Evolutionary conservation across 2,329 filamentous ascomycete genomes (phyloP).

Genomic region (Aspergillus caelatus): DNA sequence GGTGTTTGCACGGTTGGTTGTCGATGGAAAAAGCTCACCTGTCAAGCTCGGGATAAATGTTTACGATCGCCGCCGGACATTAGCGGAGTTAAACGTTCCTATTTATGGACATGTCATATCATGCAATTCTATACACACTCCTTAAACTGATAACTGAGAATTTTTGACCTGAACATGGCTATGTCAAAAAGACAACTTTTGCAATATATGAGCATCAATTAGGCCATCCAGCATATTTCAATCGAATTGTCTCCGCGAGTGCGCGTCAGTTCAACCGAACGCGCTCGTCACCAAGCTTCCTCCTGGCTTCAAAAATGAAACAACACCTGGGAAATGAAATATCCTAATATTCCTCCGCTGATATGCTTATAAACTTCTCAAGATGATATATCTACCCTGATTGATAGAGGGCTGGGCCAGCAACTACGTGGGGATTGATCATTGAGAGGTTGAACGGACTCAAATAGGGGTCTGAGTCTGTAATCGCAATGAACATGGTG

Average conservation of each 20-base stretch:
- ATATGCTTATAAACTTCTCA: neutral
- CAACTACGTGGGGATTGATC: slow-evolving; percentile 76
- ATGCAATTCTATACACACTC: neutral
- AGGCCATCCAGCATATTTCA: too few relatives aligned
- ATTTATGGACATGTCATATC: slow-evolving; percentile 5
- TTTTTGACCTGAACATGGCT: neutral
- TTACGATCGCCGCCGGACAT: slow-evolving; percentile 18
- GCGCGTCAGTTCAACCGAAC: too few relatives aligned
- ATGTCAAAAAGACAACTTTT: too few relatives aligned
- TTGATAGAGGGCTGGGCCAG: slow-evolving; percentile 72
- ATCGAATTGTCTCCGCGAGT: too few relatives aligned
- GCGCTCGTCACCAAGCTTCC: too few relatives aligned
- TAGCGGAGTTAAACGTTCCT: slow-evolving; percentile 21
- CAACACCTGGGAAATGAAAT: neutral
- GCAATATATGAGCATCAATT: too few relatives aligned
- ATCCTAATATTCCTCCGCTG: neutral
- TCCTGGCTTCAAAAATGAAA: neutral
- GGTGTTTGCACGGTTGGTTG: slow-evolving; percentile 3
- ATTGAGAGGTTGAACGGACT: slow-evolving; percentile 76
- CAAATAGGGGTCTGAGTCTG: slow-evolving; percentile 64
- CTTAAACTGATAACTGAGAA: neutral
- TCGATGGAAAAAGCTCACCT: slow-evolving; percentile 8
- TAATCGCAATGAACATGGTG: slow-evolving; percentile 78
- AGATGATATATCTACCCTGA: slow-evolving; percentile 60
- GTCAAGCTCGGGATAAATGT: slow-evolving; percentile 7